These are phyloP conservation scores for Lasiodiplodia theobromae DNA, from an alignment of 2,329 filamentous ascomycete species.

Conservation along the genomic window DNA sequence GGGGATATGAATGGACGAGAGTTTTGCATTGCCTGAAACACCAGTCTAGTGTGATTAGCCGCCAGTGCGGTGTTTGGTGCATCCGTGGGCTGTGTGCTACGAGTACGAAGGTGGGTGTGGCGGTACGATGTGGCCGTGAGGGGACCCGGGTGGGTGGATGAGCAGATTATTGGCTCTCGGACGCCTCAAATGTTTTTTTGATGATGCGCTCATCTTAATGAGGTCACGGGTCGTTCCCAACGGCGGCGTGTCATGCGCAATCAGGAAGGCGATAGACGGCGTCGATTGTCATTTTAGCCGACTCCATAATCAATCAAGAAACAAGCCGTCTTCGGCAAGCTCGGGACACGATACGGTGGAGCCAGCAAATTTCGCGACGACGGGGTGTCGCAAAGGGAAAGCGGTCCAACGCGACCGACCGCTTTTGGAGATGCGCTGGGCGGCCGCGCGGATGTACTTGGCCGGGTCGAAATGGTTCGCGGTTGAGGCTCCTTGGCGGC, in stretches of 20 bases:
- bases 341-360: slow-evolving; percentile 25
- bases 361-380: slow-evolving; percentile 20
- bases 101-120: background rate
- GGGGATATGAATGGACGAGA: slow-evolving; percentile 27
- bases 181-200: slow-evolving; percentile 1
- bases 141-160: background rate
- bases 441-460: background rate
- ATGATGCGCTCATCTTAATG: slow-evolving; percentile 19
- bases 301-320: slow-evolving; percentile 28
- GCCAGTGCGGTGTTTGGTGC: background rate
- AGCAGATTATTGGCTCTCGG: background rate
- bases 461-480: slow-evolving; percentile 5
- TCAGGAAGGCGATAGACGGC: slow-evolving; percentile 5
- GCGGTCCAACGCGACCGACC: background rate
- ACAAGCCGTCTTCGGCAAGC: slow-evolving; percentile 16
- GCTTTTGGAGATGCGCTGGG: slow-evolving; percentile 7
- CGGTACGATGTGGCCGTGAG: background rate
- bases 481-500: slow-evolving; percentile 5
- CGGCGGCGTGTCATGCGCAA: slow-evolving; percentile 12
- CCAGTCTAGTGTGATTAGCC: slow-evolving; percentile 3
- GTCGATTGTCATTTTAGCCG: slow-evolving; percentile 25
- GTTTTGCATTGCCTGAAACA: slow-evolving; percentile 27
- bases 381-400: slow-evolving; percentile 11
- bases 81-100: background rate
- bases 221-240: slow-evolving; percentile 9